Evolutionary conservation across 176 grass and related monocot species (phyloP), one percentile per base, ranked within the genome.

Genomic region (Poa annua): DNA sequence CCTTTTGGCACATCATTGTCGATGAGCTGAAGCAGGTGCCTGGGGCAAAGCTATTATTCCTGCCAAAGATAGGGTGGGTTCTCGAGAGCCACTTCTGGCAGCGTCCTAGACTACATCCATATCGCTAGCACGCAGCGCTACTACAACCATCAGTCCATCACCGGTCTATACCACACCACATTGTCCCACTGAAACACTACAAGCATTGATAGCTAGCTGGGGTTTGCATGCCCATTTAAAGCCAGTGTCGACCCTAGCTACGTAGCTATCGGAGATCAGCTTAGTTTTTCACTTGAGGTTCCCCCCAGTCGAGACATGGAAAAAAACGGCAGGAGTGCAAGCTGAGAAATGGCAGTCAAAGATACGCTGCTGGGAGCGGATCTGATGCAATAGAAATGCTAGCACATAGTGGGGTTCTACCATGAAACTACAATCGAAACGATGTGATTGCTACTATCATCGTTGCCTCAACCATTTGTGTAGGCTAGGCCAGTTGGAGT

Each of bases 1-100:
- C 66, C 84, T 90, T 86, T 90, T 90, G 80, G 80, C 67, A 80
- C 86, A 86, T 83, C 75, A 79, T 48, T 79, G 80, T 82, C 84
- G 56, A 86, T 13, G 67, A 68, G 66, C 50, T 54, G 84, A 80
- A 75, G 74, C 55, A 74, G 55, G 61, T 89, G 78, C 71, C 63
- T 85, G 53, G 60, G 20, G 70, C 81, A 83, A 63, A 84, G 73
- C 61, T 84, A 77, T 55, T 75, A 54, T 77, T 77, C 47, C 82
- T 84, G 71, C 75, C 47, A 77, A 56, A 76, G 25, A 77, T 42
- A 68, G 76, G 67, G 74, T 55, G 59, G 50, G 66, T 61, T 83
- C 57, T 66, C 79, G 63, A 79, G 83, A 44, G 21, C 84, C 80
- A 67, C 79, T 83, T 90, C 79, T 83, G 84, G 74, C 66, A 36